phyloP scores from a whole-genome alignment of 495 filamentous ascomycete species.

The Daldinia concentrica region DNA sequence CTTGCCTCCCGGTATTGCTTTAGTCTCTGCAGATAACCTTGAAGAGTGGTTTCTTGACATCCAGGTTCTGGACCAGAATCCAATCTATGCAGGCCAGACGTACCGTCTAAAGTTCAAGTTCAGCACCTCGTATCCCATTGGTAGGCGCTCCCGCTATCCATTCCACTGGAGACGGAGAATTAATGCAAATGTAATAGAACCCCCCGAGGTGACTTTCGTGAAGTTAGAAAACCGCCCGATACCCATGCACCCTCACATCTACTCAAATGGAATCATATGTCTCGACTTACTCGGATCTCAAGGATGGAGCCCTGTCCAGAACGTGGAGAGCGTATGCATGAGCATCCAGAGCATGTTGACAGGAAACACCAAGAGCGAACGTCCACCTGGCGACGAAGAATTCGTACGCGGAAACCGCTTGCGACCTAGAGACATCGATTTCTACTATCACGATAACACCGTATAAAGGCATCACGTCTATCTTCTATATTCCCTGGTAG shows the following conservation, averaged over 20 bases:
- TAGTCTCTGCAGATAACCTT: conserved; percentile 82
- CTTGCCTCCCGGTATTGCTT: conserved; percentile 75
- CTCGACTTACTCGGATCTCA: conserved; percentile 87
- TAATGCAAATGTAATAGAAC: conserved; percentile 64
- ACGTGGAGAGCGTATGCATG: conserved; percentile 96
- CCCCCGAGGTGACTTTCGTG: conserved; percentile 92
- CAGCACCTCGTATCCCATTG: conserved; percentile 85
- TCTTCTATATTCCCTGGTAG: conserved; percentile 1
- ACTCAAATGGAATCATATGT: conserved; percentile 98
- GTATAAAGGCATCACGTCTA: conserved; percentile 62
- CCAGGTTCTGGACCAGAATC: conserved; percentile 87
- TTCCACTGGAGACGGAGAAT: not conserved
- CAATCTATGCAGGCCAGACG: conserved; percentile 80
- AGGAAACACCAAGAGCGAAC: conserved; percentile 87
- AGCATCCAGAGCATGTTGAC: conserved; percentile 98
- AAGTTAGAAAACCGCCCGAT: conserved; percentile 73
- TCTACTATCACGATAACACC: conserved; percentile 86
- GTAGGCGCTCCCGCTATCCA: conserved; percentile 54
- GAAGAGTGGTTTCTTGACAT: conserved; percentile 96
- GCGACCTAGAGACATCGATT: conserved; percentile 84
- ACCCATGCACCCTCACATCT: conserved; percentile 96
- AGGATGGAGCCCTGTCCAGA: conserved; percentile 97
- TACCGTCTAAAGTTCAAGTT: conserved; percentile 92
- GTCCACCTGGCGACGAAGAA: conserved; percentile 84
- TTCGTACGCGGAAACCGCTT: conserved; percentile 82